Evolutionary conservation across 2,329 filamentous ascomycete species (phyloP), one percentile per base, ranked within the genome.

Genomic region (Zasmidium citrigriseum): DNA sequence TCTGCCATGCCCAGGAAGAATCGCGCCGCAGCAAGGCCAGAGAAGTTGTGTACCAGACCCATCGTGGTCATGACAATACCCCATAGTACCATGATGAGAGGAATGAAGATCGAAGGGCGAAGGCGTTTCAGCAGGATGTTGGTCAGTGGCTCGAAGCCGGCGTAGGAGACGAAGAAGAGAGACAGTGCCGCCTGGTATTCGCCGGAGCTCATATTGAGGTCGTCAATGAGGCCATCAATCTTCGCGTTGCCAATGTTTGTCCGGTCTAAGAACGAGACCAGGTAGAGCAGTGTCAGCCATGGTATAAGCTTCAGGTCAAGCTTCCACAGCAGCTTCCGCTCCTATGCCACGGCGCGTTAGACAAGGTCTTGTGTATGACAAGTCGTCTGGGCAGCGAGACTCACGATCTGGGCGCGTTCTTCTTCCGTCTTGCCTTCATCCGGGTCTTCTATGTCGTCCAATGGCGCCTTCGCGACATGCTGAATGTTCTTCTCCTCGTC

Each of bases 111-210:
- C 41, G 87, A 90, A 0, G 91, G 92, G 0, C 85, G 82, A 61
- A 90, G 76, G 14, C 81, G 82, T 76, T 95, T 95, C 55, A 96
- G 84, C 20, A 96, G 75, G 50, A 93, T 80, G 71, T 96, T 95
- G 62, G 90, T 91, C 46, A 92, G 67, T 0, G 86, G 86, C 72
- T 95, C 91, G 62, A 91, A 92, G 29, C 92, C 75, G 1, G 89
- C 83, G 72, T 96, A 96, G 0, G 89, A 91, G 51, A 96, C 81
- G 77, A 96, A 96, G 78, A 96, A 96, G 66, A 96, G 88, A 29
- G 89, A 90, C 7, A 96, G 80, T 0, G 87, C 84, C 21, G 83
- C 80, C 72, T 93, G 93, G 77, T 92, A 96, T 4, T 79, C 75
- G 2, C 82, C 80, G 48, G 50, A 47, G 0, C 81, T 81, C 79